These are phyloP conservation scores for Biscutella laevigata DNA, from an alignment of 441 rosid genomes.

Conservation along the genomic window DNA sequence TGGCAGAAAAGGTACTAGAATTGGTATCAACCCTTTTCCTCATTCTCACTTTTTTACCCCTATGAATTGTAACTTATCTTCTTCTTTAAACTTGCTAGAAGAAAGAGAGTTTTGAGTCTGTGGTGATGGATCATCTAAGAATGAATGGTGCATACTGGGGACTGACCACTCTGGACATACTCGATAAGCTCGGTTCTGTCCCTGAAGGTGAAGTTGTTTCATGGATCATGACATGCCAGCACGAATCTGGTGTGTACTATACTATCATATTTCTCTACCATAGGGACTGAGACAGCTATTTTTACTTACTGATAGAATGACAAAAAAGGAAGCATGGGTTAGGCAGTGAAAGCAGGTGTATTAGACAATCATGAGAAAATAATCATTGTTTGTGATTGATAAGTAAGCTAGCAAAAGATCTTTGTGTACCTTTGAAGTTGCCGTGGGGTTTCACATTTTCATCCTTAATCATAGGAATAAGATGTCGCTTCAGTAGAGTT, in stretches of 20 bases:
- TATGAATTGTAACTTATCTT: not conserved
- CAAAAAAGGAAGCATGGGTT: not conserved
- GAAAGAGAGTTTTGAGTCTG: conserved; percentile 71
- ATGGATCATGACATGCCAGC: conserved; percentile 77
- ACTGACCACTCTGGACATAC: conserved; percentile 59
- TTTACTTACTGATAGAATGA: not conserved
- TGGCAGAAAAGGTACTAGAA: conserved; percentile 57
- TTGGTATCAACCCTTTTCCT: not conserved
- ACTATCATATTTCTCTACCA: not conserved
- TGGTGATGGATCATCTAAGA: conserved; percentile 79
- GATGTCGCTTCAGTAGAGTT: not conserved
- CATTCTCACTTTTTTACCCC: not conserved
- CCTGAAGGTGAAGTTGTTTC: conserved; percentile 57
- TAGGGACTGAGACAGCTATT: not conserved
- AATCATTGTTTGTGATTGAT: not conserved
- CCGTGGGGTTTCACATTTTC: not conserved
- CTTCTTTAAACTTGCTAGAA: conserved; percentile 29
- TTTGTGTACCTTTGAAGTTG: not conserved
- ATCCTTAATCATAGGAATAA: not conserved
- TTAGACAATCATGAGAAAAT: not conserved
- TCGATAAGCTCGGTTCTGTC: conserved; percentile 54
- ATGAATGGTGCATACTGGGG: conserved; percentile 94
- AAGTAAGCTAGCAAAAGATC: not conserved
- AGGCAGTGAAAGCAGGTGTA: not conserved
- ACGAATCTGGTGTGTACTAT: conserved; percentile 53